phyloP scores from a whole-genome alignment of 768 basidiomycete species.

The Lactarius hengduanensis region DNA sequence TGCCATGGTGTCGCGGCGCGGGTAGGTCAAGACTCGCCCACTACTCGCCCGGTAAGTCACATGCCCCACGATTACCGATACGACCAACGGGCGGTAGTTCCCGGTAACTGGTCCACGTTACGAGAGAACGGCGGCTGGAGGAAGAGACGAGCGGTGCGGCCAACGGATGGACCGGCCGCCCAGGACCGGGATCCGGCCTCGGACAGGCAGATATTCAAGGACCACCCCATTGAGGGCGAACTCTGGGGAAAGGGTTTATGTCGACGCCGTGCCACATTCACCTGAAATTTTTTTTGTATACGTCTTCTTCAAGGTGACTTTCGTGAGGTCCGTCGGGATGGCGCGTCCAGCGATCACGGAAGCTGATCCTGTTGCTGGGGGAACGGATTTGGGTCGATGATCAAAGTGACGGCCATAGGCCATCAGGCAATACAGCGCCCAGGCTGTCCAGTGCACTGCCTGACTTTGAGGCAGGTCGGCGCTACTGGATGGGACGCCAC shows the following conservation, averaged over 20 bases:
- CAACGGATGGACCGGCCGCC: not conserved
- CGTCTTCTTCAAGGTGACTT: not conserved
- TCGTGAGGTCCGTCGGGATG: not conserved
- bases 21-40: not conserved
- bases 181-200: not conserved
- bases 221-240: no score
- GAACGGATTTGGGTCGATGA: slow-evolving; percentile 28
- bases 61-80: not conserved
- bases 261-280: not conserved
- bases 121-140: not conserved
- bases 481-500: slow-evolving; percentile 35
- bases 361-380: slow-evolving; percentile 10
- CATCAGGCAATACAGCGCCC: slow-evolving; percentile 17
- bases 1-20: not conserved
- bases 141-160: not conserved
- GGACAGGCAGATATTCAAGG: not conserved
- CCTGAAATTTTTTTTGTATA: slow-evolving; percentile 5
- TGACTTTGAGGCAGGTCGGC: slow-evolving; percentile 33
- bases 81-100: not conserved
- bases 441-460: slow-evolving; percentile 34
- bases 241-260: not conserved
- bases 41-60: not conserved
- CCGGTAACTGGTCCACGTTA: not conserved
- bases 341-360: not conserved
- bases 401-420: slow-evolving; percentile 14